A percentile compares a stretch with the other conserved stretches of the same genome.
Evolutionary conservation across 805 yeast genomes (phyloP).

Genomic region (Starmerella vaccinii): DNA sequence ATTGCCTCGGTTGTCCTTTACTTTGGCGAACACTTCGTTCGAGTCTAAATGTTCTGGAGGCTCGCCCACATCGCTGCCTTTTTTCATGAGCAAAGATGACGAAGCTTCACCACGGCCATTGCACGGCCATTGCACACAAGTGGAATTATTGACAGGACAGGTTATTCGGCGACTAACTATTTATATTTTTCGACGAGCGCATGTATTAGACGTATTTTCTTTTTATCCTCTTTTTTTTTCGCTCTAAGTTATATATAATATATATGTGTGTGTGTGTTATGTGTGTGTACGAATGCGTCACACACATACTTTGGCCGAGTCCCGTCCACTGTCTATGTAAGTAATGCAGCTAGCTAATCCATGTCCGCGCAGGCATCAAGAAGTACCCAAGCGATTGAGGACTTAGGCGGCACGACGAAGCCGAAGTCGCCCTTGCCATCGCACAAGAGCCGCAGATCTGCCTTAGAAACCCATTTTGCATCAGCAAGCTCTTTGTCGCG

Average conservation of each 20-base stretch:
- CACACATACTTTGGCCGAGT: no score
- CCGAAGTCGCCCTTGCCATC: slow-evolving; percentile 16
- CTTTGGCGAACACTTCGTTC: slow-evolving; percentile 28
- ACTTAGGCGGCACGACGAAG: slow-evolving; percentile 28
- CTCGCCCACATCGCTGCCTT: slow-evolving; percentile 21
- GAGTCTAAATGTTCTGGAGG: slow-evolving; percentile 27
- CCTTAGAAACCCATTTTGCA: slow-evolving; percentile 71
- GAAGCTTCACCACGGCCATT: background rate
- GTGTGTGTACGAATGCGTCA: no score
- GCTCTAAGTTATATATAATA: no score
- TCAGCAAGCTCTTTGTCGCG: slow-evolving; percentile 81
- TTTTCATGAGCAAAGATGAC: slow-evolving; percentile 9
- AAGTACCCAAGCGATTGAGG: slow-evolving; percentile 31
- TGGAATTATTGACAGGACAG: no score
- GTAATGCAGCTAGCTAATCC: background rate
- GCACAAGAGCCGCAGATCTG: slow-evolving; percentile 39
- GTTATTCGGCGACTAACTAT: no score
- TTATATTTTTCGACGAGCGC: no score
- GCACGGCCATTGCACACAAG: no score
- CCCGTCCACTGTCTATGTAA: no score
- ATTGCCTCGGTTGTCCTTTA: slow-evolving; percentile 29
- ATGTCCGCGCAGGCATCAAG: slow-evolving; percentile 24
- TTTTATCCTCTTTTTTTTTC: no score
- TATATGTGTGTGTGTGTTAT: no score
- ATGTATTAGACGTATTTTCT: no score